Evolutionary conservation across 1,284 basidiomycete species (phyloP).

Genomic region (Vanrija pseudolonga): DNA sequence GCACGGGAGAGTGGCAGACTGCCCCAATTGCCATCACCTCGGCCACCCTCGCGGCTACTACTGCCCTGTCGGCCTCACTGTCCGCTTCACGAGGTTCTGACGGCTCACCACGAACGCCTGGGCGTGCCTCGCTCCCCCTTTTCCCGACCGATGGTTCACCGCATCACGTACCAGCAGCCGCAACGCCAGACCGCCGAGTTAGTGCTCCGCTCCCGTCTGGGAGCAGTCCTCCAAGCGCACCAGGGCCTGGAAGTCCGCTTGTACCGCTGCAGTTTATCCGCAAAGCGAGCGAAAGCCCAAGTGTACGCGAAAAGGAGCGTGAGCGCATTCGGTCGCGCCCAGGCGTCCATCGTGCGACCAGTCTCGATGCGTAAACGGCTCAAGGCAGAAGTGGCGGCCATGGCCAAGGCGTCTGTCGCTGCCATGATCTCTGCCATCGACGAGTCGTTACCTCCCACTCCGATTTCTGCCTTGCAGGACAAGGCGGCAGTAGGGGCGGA

Average conservation of each 20-base stretch:
- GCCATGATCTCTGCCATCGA: not conserved
- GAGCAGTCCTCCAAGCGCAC: not conserved
- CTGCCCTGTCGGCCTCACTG: not conserved
- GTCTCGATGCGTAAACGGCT: not conserved
- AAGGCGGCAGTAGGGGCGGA: too few relatives aligned
- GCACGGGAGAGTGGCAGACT: slow-evolving; percentile 3
- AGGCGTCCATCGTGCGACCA: not conserved
- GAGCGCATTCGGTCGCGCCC: slow-evolving; percentile 10
- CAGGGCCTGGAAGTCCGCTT: slow-evolving; percentile 21
- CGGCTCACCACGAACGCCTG: slow-evolving; percentile 4
- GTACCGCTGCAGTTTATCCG: slow-evolving; percentile 39
- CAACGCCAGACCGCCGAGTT: not conserved
- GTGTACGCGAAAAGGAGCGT: slow-evolving; percentile 36
- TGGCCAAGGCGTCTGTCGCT: not conserved
- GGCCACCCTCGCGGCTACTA: slow-evolving; percentile 4
- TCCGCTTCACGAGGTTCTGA: not conserved
- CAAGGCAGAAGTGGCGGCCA: not conserved
- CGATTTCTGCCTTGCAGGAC: too few relatives aligned
- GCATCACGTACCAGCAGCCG: not conserved
- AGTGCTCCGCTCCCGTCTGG: not conserved
- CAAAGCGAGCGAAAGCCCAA: slow-evolving; percentile 40
- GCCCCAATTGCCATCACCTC: slow-evolving; percentile 4
- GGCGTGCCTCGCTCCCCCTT: not conserved
- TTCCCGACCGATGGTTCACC: not conserved
- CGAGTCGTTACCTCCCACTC: too few relatives aligned